phyloP scores from a whole-genome alignment of 2,329 filamentous ascomycete species.

The Didymella sp. region DNA sequence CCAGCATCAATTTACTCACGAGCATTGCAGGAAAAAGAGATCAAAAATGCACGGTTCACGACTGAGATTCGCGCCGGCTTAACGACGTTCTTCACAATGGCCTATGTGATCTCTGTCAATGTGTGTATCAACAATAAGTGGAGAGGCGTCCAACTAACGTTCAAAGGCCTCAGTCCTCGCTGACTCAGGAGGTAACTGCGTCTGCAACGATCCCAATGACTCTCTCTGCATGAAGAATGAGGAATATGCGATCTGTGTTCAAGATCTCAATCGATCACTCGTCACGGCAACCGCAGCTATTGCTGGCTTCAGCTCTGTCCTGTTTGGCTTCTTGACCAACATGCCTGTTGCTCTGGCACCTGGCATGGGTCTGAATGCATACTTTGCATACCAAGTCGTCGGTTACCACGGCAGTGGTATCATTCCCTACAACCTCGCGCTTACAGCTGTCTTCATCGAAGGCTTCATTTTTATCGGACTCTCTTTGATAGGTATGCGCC shows the following conservation, averaged over 20 bases:
- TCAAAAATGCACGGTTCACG: conserved; percentile 78
- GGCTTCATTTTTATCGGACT: conserved; percentile 84
- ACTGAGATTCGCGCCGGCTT: conserved; percentile 84
- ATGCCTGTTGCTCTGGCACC: conserved; percentile 58
- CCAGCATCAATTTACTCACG: conserved; percentile 17
- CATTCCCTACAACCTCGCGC: conserved; percentile 75
- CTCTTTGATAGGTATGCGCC: conserved; percentile 79
- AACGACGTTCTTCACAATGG: conserved; percentile 68
- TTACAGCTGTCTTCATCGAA: conserved; percentile 88
- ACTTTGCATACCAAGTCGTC: conserved; percentile 84
- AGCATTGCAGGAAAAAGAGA: conserved; percentile 65
- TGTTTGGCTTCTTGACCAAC: conserved; percentile 83
- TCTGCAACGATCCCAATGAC: conserved; percentile 61
- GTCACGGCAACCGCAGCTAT: conserved; percentile 87
- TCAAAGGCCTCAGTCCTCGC: conserved; percentile 47
- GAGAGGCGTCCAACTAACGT: conserved; percentile 17
- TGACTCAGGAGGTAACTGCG: conserved; percentile 76
- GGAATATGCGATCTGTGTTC: conserved; percentile 67
- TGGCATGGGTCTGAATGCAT: conserved; percentile 72
- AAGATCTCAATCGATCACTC: conserved; percentile 73
- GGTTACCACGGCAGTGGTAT: conserved; percentile 75
- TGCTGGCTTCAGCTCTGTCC: conserved; percentile 75
- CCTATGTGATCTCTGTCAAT: conserved; percentile 44
- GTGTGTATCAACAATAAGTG: conserved; percentile 17
- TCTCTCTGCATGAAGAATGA: conserved; percentile 63